Conservation (phyloP, 441 rosid genomes). For the Omphalea diandra region DNA sequence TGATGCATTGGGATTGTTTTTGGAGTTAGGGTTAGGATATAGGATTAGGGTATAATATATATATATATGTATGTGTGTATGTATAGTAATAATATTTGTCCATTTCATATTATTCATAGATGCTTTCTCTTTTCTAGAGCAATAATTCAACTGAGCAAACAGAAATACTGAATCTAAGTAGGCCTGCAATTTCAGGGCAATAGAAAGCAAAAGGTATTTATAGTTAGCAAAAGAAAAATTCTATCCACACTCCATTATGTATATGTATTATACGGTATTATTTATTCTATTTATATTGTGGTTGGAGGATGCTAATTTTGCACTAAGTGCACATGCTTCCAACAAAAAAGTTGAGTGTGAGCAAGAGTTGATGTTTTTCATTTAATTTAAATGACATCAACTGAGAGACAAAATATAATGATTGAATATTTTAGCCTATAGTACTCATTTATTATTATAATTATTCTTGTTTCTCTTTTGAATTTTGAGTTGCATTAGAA, state of each 20-base stretch:
- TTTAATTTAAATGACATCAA: neutral
- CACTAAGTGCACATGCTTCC: slow-evolving; percentile 17
- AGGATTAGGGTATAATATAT: too few species aligned
- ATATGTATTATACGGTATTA: neutral
- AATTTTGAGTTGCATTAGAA: slow-evolving; percentile 8
- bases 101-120: slow-evolving; percentile 15
- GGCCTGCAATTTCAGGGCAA: neutral
- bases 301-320: slow-evolving; percentile 14
- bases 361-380: neutral
- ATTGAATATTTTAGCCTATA: neutral
- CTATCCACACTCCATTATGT: neutral
- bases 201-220: neutral
- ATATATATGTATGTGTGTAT: too few species aligned
- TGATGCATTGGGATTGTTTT: slow-evolving; percentile 43
- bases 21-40: slow-evolving; percentile 25
- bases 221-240: neutral
- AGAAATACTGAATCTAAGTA: slow-evolving; percentile 15
- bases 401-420: slow-evolving; percentile 13
- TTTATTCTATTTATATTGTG: neutral
- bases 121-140: slow-evolving; percentile 28
- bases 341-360: neutral
- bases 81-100: slow-evolving; percentile 13
- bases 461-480: neutral
- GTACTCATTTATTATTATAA: neutral
- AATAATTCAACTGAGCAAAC: slow-evolving; percentile 27